Conservation (phyloP, 176 grass and related monocot genomes). For the Microstegium vimineum region DNA sequence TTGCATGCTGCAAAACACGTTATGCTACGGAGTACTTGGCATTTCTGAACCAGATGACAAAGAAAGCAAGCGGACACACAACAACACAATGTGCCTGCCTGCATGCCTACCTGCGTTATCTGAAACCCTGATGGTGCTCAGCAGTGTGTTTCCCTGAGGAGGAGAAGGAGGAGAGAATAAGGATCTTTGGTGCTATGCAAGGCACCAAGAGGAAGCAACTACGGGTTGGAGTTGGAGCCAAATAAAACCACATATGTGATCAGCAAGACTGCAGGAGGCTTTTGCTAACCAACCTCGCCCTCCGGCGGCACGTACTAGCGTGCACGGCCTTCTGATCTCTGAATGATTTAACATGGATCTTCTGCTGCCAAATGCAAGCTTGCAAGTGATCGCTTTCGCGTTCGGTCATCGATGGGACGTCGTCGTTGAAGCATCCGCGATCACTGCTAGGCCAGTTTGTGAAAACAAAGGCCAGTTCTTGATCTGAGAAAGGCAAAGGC, state of each 20-base stretch:
- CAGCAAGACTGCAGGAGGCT: neutral
- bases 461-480: neutral
- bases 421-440: neutral
- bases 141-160: neutral
- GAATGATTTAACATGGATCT: conserved; percentile 25
- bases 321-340: neutral
- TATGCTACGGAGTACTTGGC: neutral
- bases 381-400: neutral
- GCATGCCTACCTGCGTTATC: neutral
- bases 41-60: conserved; percentile 3
- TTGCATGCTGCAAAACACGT: neutral
- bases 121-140: neutral
- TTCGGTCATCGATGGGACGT: neutral
- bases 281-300: neutral
- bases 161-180: neutral
- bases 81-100: too few relatives aligned
- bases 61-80: too few relatives aligned
- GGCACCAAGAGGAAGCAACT: conserved; percentile 15
- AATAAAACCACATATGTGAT: neutral
- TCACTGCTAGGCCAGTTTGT: neutral
- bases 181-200: neutral
- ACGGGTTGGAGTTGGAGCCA: neutral
- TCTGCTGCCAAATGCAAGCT: neutral
- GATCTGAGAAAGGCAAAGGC: neutral
- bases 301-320: neutral